These are phyloP conservation scores for Fusarium graminum DNA, from an alignment of 2,329 filamentous ascomycete genomes.

Conservation along the genomic window DNA sequence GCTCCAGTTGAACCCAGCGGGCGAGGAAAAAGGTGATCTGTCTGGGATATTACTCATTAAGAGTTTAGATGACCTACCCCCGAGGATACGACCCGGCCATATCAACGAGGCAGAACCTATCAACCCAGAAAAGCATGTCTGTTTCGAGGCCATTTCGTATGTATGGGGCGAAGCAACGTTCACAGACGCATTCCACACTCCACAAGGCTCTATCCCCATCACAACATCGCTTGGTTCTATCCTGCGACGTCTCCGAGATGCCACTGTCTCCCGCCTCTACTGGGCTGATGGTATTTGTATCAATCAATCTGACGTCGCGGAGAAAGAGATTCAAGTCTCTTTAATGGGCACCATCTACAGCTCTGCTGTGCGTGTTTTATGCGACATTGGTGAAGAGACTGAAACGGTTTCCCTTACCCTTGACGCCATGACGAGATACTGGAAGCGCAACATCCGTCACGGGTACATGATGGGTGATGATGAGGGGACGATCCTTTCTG, in stretches of 20 bases:
- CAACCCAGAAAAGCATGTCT: neutral
- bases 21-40: neutral
- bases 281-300: slow-evolving; percentile 23
- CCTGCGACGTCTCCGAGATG: slow-evolving; percentile 1
- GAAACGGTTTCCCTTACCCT: neutral
- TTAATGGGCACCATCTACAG: slow-evolving; percentile 21
- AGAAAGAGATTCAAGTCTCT: slow-evolving; percentile 18
- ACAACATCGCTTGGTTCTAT: slow-evolving; percentile 22
- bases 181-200: neutral
- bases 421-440: slow-evolving; percentile 8
- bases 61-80: neutral
- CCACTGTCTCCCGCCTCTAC: neutral
- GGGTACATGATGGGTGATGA: neutral
- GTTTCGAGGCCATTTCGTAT: slow-evolving; percentile 19
- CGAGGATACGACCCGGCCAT: neutral
- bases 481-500: neutral
- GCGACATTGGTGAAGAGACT: slow-evolving; percentile 6
- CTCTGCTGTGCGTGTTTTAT: slow-evolving; percentile 15
- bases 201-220: neutral
- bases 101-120: neutral
- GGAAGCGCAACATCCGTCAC: slow-evolving; percentile 11
- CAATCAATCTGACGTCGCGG: neutral
- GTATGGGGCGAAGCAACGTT: slow-evolving; percentile 16
- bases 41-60: neutral
- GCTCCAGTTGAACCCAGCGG: neutral